Base-by-base conservation (phyloP, 345 rosid species). In the Lenwebbia sp. region DNA sequence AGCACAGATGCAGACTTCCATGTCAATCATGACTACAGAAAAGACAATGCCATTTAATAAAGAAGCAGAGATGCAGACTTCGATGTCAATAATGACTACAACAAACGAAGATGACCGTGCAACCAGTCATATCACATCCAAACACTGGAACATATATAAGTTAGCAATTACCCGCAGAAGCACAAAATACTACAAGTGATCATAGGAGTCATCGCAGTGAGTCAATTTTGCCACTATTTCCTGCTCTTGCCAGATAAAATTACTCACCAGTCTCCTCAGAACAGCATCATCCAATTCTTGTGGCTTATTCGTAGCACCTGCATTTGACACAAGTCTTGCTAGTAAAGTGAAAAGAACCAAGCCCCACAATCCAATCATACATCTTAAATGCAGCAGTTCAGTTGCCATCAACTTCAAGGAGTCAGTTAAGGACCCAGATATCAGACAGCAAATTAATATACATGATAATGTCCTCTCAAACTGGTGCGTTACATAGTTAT, bases 261-360 rank as follows among this genome's bases (percentile, higher is more conserved):
- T 54, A 89, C 94, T 88, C 55, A 95, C 99, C 96, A 97, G 85
- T 95, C 99, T 93, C 93, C 98, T 91, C 51, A 96, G 95, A 62
- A 97, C 98, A 51, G 98, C 99, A 90, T 97, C 98, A 89, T 97
- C 99, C 92, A 97, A 89, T 83, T 97, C 99, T 84, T 96, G 99
- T 37, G 99, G 99, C 90, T 97, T 97, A 92, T 97, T 97, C 12
- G 99, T 97, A 84, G 99, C 98, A 87, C 99, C 99, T 97, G 91
- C 91, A 91, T 57, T 58, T 75, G 54, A 89, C 51, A 41, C 44
- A 85, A 88, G 54, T 28, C 26, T 57, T 82, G 65, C 41, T 85
- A 87, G 50, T 47, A 76, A 25, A 84, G 53, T 54, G 83, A 70
- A 84, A 54, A 30, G 84, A 37, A 83, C 50, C 21, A 47, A 26